phyloP scores from a whole-genome alignment of 768 basidiomycete genomes.

The Leccinellum rugosiceps region DNA sequence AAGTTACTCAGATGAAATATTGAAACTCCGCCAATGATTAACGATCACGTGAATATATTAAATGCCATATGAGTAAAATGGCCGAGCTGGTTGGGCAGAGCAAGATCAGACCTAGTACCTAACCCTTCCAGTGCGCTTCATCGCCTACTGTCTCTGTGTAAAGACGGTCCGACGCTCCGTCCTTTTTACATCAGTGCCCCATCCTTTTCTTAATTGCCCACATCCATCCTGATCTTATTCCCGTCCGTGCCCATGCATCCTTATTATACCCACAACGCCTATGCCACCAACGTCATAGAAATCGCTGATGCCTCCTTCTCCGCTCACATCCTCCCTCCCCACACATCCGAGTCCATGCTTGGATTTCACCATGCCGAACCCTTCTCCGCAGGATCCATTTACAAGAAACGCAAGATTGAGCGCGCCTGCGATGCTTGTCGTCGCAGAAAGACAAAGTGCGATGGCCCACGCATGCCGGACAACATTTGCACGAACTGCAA shows the following conservation, averaged over 20 bases:
- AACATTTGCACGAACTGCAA: slow-evolving; percentile 58
- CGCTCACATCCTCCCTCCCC: not conserved
- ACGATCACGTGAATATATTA: slow-evolving; percentile 6
- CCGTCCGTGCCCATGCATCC: slow-evolving; percentile 17
- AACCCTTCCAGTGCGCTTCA: no score
- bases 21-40: not conserved
- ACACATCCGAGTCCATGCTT: slow-evolving; percentile 8
- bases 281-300: slow-evolving; percentile 27
- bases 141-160: not conserved
- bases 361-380: slow-evolving; percentile 2
- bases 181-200: not conserved
- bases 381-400: slow-evolving; percentile 15
- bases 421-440: slow-evolving; percentile 61
- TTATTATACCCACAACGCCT: slow-evolving; percentile 12
- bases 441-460: slow-evolving; percentile 57
- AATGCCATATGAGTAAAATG: slow-evolving; percentile 6
- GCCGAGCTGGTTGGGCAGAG: slow-evolving; percentile 1
- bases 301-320: slow-evolving; percentile 18
- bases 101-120: not conserved
- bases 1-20: not conserved
- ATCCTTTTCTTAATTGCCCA: not conserved
- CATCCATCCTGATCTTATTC: not conserved
- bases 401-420: slow-evolving; percentile 46
- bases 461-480: slow-evolving; percentile 50
- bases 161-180: not conserved